A percentile compares a stretch with the other conserved stretches of the same genome.
Conservation (phyloP, 768 basidiomycete genomes). For the Galerina sulciceps region DNA sequence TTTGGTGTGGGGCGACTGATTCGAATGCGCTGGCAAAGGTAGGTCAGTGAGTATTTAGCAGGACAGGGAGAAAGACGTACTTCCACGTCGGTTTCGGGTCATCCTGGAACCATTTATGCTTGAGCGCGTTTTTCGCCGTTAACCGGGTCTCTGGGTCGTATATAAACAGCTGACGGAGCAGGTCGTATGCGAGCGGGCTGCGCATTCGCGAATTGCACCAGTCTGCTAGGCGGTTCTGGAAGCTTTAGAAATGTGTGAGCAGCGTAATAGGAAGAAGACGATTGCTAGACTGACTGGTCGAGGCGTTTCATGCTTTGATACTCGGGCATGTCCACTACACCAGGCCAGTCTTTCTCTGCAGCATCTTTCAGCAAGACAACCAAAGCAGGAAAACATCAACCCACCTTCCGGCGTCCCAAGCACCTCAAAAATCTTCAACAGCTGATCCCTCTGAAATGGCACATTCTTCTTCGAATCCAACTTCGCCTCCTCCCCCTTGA, state of each 20-base stretch:
- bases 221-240: constrained; percentile 61
- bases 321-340: constrained; percentile 85
- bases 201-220: constrained; percentile 80
- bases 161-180: constrained; percentile 83
- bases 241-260: constrained; percentile 18
- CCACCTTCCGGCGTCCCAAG: constrained; percentile 86
- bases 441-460: constrained; percentile 95
- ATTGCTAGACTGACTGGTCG: constrained; percentile 56
- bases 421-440: constrained; percentile 95
- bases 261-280: not conserved
- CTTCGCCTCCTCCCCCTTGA: constrained; percentile 99
- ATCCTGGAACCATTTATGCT: constrained; percentile 91
- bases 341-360: constrained; percentile 87
- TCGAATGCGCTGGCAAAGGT: constrained; percentile 68
- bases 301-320: constrained; percentile 81
- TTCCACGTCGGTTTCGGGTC: constrained; percentile 86
- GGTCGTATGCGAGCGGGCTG: constrained; percentile 70
- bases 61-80: constrained; percentile 48
- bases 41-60: constrained; percentile 1
- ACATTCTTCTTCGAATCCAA: constrained; percentile 96
- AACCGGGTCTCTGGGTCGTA: constrained; percentile 91
- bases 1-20: constrained; percentile 60
- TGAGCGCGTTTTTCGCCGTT: constrained; percentile 79
- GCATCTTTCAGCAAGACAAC: not conserved
- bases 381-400: constrained; percentile 21